Conservation (phyloP, 2,329 filamentous ascomycete genomes). For the Fusarium veterinarium region DNA sequence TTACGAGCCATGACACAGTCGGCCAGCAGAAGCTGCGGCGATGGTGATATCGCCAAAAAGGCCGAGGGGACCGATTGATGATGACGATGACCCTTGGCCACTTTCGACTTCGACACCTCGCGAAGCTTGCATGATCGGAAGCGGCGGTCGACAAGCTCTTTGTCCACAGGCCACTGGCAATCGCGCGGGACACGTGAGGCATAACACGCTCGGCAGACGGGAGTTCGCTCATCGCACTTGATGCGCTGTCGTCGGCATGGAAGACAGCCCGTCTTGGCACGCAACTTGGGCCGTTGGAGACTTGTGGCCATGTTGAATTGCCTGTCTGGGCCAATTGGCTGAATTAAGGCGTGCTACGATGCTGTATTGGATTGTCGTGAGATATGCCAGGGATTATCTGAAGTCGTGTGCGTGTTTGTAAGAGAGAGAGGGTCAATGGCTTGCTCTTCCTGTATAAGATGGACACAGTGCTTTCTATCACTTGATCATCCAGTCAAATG, state of each 20-base stretch:
- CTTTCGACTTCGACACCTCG: background rate
- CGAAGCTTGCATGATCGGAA: background rate
- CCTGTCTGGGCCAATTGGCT: background rate
- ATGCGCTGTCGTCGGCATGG: background rate
- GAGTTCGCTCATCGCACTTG: background rate
- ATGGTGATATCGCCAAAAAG: no score
- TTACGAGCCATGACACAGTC: background rate
- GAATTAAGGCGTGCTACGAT: accelerated
- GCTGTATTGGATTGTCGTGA: background rate
- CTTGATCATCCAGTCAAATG: accelerated
- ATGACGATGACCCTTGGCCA: no score
- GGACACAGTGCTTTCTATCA: background rate
- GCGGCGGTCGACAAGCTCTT: background rate
- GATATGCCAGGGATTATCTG: background rate
- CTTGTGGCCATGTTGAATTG: background rate
- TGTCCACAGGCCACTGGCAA: background rate
- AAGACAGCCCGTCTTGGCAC: background rate
- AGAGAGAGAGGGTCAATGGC: background rate
- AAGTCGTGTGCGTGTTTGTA: background rate
- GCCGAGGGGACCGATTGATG: background rate
- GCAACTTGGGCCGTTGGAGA: background rate
- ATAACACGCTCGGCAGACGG: background rate
- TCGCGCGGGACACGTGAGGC: background rate
- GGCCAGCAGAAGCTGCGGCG: background rate
- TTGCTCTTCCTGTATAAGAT: accelerated